A percentile compares a stretch with the other conserved stretches of the same genome.
phyloP scores from a whole-genome alignment of 164 flowering plant genomes.

The Macadamia integrifolia region DNA sequence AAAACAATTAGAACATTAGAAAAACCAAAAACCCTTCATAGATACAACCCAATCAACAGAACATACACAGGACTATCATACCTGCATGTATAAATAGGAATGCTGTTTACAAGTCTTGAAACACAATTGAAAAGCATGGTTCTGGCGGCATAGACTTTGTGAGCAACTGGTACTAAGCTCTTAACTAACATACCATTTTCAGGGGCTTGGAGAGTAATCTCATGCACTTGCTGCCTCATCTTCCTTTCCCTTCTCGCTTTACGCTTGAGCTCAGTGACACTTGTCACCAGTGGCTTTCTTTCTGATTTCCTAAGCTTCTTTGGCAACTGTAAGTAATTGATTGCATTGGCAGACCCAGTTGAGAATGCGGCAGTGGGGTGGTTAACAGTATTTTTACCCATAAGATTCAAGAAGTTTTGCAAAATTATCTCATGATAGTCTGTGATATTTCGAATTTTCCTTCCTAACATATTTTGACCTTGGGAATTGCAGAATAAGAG shows the following conservation, averaged over 20 bases:
- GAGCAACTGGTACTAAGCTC: slow-evolving; percentile 49
- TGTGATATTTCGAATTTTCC: slow-evolving; percentile 1
- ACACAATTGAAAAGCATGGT: slow-evolving; percentile 32
- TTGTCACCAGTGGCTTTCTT: slow-evolving; percentile 46
- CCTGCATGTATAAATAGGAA: slow-evolving; percentile 49
- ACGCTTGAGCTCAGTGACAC: slow-evolving; percentile 49
- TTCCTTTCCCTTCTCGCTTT: slow-evolving; percentile 36
- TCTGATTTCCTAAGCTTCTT: slow-evolving; percentile 38
- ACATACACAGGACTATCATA: slow-evolving; percentile 9
- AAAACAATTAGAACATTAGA: slow-evolving; percentile 2
- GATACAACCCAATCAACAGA: background rate
- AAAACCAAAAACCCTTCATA: background rate
- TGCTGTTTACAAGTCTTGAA: slow-evolving; percentile 31
- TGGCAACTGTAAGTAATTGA: slow-evolving; percentile 27
- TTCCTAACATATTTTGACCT: slow-evolving; percentile 7
- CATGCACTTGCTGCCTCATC: slow-evolving; percentile 30
- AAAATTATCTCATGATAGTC: background rate
- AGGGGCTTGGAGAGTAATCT: slow-evolving; percentile 36
- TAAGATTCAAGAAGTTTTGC: slow-evolving; percentile 1
- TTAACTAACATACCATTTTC: slow-evolving; percentile 63
- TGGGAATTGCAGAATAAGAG: background rate
- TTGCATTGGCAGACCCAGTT: slow-evolving; percentile 9
- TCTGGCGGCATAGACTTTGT: slow-evolving; percentile 45
- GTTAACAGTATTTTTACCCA: slow-evolving; percentile 1
- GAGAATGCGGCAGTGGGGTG: slow-evolving; percentile 14